These are phyloP conservation scores for Termitomyces sp. DNA, from an alignment of 768 basidiomycete species.

Conservation along the genomic window DNA sequence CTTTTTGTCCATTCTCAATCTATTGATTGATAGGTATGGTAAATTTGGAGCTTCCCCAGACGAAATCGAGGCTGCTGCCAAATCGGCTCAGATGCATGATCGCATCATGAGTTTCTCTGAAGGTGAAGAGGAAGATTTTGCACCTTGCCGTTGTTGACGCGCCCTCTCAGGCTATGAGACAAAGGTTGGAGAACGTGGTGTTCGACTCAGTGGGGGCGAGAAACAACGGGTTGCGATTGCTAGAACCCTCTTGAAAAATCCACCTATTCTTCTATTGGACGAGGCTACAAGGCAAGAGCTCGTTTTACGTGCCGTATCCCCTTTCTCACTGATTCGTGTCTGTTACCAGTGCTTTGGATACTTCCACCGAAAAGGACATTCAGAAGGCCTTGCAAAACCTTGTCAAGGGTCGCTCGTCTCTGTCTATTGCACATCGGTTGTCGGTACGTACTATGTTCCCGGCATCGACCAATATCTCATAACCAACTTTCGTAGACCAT, in stretches of 20 bases:
- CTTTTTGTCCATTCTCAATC: slow-evolving; percentile 1
- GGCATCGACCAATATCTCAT: slow-evolving; percentile 4
- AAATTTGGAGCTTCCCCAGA: slow-evolving; percentile 66
- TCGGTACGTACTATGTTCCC: slow-evolving; percentile 45
- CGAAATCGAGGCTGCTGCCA: slow-evolving; percentile 77
- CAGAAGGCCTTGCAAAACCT: slow-evolving; percentile 84
- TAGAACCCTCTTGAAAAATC: slow-evolving; percentile 81
- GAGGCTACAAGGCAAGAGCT: slow-evolving; percentile 62
- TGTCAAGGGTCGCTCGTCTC: slow-evolving; percentile 64
- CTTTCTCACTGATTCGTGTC: background rate
- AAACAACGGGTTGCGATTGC: slow-evolving; percentile 90
- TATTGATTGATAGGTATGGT: slow-evolving; percentile 53
- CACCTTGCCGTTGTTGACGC: background rate
- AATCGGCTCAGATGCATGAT: slow-evolving; percentile 86
- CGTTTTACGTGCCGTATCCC: background rate
- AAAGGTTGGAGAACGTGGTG: slow-evolving; percentile 86
- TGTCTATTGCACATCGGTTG: slow-evolving; percentile 78
- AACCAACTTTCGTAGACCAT: slow-evolving; percentile 37
- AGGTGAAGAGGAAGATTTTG: slow-evolving; percentile 24
- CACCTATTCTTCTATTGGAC: slow-evolving; percentile 74
- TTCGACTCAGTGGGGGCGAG: slow-evolving; percentile 83
- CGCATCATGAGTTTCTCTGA: slow-evolving; percentile 82
- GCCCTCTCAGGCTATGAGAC: slow-evolving; percentile 61
- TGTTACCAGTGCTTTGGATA: slow-evolving; percentile 69
- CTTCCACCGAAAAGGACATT: slow-evolving; percentile 86